phyloP scores from a whole-genome alignment of 805 yeast species.

The Debaryomyces prosopidis region DNA sequence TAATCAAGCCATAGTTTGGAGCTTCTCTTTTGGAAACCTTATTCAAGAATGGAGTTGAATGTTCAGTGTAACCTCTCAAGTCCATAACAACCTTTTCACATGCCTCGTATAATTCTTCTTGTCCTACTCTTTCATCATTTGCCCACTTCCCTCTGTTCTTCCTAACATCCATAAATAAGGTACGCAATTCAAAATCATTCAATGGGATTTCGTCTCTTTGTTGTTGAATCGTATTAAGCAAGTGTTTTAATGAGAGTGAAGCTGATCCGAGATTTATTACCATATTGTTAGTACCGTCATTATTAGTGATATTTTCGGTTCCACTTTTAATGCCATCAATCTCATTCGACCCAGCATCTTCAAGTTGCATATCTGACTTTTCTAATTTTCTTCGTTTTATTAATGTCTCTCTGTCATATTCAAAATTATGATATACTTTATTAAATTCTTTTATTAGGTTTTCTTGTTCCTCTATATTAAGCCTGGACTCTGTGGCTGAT shows the following conservation, averaged over 20 bases:
- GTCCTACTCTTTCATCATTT: constrained; percentile 91
- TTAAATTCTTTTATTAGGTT: constrained; percentile 60
- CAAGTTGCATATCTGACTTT: constrained; percentile 73
- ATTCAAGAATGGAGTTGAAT: constrained; percentile 92
- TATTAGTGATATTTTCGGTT: constrained; percentile 6
- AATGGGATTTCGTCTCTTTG: constrained; percentile 73
- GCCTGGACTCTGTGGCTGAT: constrained; percentile 1
- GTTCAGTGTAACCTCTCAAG: constrained; percentile 89
- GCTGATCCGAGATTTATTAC: constrained; percentile 39
- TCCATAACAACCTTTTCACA: constrained; percentile 94
- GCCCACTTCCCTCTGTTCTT: constrained; percentile 98
- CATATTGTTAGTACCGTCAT: constrained; percentile 15
- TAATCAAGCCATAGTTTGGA: constrained; percentile 88
- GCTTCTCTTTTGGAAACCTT: constrained; percentile 98
- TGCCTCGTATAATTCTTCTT: constrained; percentile 95
- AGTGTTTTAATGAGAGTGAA: constrained; percentile 61
- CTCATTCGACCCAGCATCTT: constrained; percentile 20
- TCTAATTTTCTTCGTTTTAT: constrained; percentile 75
- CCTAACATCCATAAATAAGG: constrained; percentile 86
- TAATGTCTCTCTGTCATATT: constrained; percentile 73
- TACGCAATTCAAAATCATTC: constrained; percentile 80
- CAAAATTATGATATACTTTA: constrained; percentile 74
- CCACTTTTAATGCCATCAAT: constrained; percentile 14
- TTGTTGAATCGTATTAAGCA: constrained; percentile 74
- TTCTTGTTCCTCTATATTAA: constrained; percentile 40